These are phyloP conservation scores for Huntiella omanensis DNA, from an alignment of 2,329 filamentous ascomycete genomes.

Conservation along the genomic window DNA sequence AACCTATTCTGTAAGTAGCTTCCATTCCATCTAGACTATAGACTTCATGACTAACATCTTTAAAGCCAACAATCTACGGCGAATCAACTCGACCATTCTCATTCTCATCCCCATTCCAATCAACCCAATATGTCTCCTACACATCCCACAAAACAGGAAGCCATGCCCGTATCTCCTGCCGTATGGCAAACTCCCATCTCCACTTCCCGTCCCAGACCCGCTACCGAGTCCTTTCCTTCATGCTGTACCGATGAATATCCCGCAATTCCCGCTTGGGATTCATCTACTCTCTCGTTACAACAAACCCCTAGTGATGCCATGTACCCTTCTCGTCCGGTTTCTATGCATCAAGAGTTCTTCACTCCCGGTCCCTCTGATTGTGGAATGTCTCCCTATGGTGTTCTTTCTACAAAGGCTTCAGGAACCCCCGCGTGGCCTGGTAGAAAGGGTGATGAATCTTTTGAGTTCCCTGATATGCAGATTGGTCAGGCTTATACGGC, in stretches of 20 bases:
- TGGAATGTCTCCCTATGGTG: slow-evolving; percentile 22
- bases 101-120: too few species aligned
- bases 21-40: slow-evolving; percentile 1
- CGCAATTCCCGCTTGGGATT: slow-evolving; percentile 37
- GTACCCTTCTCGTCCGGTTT: slow-evolving; percentile 30
- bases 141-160: slow-evolving; percentile 13
- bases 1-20: slow-evolving; percentile 32
- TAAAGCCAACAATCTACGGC: slow-evolving; percentile 17
- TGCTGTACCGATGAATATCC: slow-evolving; percentile 38
- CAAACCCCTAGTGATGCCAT: slow-evolving; percentile 31
- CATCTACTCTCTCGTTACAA: slow-evolving; percentile 32
- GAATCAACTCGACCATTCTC: too few species aligned
- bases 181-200: slow-evolving; percentile 38
- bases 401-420: not conserved
- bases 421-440: not conserved
- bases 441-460: slow-evolving; percentile 34
- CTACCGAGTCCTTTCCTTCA: slow-evolving; percentile 36
- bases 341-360: slow-evolving; percentile 37
- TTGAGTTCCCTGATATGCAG: slow-evolving; percentile 37
- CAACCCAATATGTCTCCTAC: too few species aligned
- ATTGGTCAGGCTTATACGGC: slow-evolving; percentile 45
- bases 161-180: slow-evolving; percentile 26
- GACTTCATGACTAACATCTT: not conserved
- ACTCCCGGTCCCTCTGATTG: slow-evolving; percentile 29
- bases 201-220: slow-evolving; percentile 33